A percentile compares a stretch with the other conserved stretches of the same genome.
Conservation (phyloP, 2,329 filamentous ascomycete species). For the Elsinoe perseae region DNA sequence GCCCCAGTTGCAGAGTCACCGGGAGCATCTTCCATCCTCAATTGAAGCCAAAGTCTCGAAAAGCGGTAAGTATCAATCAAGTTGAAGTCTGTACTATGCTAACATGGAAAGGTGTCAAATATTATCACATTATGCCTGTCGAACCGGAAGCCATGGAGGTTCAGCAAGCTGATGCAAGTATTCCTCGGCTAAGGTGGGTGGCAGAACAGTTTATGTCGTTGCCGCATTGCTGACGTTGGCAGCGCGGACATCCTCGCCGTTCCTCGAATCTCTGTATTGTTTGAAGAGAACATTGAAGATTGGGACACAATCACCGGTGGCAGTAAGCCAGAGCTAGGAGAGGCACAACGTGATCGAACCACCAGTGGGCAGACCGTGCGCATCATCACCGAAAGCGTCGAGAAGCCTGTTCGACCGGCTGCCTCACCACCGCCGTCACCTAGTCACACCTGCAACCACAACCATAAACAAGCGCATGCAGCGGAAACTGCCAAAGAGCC, state of each 20-base stretch:
- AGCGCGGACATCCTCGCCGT: background rate
- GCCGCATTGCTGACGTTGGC: background rate
- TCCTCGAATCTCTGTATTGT: conserved; percentile 13
- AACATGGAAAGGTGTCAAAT: conserved; percentile 16
- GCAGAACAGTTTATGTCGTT: background rate
- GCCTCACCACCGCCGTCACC: conserved; percentile 28
- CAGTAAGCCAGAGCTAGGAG: conserved; percentile 4
- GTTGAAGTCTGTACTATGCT: background rate
- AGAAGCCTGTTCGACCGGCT: conserved; percentile 25
- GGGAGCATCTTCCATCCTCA: conserved; percentile 20
- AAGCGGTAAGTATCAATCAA: conserved; percentile 23
- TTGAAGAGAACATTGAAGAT: conserved; percentile 25
- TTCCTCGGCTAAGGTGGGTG: background rate
- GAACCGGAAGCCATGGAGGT: background rate
- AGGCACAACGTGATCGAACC: conserved; percentile 17
- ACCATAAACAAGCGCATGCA: background rate
- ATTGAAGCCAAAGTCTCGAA: conserved; percentile 31
- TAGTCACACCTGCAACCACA: background rate
- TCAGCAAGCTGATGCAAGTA: background rate
- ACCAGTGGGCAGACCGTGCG: conserved; percentile 1
- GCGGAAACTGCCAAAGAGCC: background rate
- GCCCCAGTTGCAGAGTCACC: conserved; percentile 11
- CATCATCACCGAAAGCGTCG: conserved; percentile 17
- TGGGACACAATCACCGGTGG: conserved; percentile 24
- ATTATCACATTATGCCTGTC: conserved; percentile 17